Percentiles rank a stretch among this genome's conserved stretches.
Conservation (phyloP, 2,329 filamentous ascomycete species). For the Elsinoe ampelina region DNA sequence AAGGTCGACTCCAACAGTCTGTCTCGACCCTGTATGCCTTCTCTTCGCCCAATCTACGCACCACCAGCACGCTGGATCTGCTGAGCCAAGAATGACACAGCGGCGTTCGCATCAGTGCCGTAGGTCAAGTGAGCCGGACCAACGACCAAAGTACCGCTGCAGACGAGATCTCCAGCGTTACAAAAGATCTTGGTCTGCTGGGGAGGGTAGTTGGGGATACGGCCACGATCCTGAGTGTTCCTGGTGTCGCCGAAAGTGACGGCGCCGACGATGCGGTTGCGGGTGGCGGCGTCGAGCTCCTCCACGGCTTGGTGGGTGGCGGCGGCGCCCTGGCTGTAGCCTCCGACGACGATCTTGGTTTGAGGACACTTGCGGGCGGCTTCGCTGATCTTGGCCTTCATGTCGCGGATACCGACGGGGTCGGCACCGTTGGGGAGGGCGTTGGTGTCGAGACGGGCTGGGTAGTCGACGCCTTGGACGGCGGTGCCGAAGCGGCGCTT, state of each 20-base stretch:
- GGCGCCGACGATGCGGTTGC: constrained; percentile 21
- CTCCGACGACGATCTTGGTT: constrained; percentile 23
- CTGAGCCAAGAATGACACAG: constrained; percentile 16
- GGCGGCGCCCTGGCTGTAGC: constrained; percentile 23
- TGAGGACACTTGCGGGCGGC: constrained; percentile 19
- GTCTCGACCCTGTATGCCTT: neutral
- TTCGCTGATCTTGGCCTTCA: constrained; percentile 6
- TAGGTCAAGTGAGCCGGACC: constrained; percentile 21
- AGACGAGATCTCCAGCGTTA: constrained; percentile 20
- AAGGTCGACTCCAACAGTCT: neutral
- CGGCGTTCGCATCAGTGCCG: constrained; percentile 18
- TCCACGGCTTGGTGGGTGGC: constrained; percentile 20
- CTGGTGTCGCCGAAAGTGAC: constrained; percentile 24
- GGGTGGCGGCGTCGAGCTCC: constrained; percentile 15
- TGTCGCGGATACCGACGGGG: constrained; percentile 16
- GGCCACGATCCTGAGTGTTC: constrained; percentile 21
- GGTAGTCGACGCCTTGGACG: constrained; percentile 18
- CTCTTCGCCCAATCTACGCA: neutral
- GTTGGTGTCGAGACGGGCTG: constrained; percentile 18
- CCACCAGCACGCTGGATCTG: constrained; percentile 10
- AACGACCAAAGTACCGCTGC: constrained; percentile 17
- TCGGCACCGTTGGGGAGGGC: constrained; percentile 19
- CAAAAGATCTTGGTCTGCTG: constrained; percentile 20
- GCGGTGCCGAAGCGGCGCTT: constrained; percentile 13
- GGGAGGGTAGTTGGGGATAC: constrained; percentile 16